phyloP scores from a whole-genome alignment of 139 green algal genomes.

The Ostreobium quekettii region DNA sequence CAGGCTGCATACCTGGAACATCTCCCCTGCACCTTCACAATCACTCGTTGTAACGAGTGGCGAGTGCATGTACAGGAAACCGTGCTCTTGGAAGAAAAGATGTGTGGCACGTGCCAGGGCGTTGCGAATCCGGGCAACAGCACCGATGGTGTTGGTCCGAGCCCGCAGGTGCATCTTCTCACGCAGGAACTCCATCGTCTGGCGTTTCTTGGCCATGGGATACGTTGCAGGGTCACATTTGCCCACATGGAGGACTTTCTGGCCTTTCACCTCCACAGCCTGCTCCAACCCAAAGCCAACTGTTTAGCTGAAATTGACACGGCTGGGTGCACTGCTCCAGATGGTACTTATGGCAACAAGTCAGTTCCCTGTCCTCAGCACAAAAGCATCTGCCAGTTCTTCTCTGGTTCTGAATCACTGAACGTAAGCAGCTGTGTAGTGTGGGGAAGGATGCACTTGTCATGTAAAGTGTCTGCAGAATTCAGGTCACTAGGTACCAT shows the following conservation, averaged over 20 bases:
- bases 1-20: conserved; percentile 84
- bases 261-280: conserved; percentile 77
- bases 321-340: background rate
- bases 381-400: background rate
- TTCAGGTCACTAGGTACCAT: too few species aligned
- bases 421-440: background rate
- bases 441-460: too few species aligned
- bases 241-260: conserved; percentile 71
- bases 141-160: conserved; percentile 93
- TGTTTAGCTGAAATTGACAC: background rate
- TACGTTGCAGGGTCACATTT: conserved; percentile 75
- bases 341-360: background rate
- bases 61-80: conserved; percentile 97
- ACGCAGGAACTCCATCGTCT: conserved; percentile 86
- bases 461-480: too few species aligned
- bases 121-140: conserved; percentile 91
- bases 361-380: background rate
- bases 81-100: conserved; percentile 83
- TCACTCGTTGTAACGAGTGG: conserved; percentile 92
- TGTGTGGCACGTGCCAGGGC: conserved; percentile 92
- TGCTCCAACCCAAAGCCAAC: conserved; percentile 29
- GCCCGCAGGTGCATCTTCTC: conserved; percentile 86
- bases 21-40: conserved; percentile 96
- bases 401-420: background rate
- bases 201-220: conserved; percentile 94